A percentile compares a stretch with the other conserved stretches of the same genome.
Conservation (phyloP, 441 rosid genomes). For the Dalechampia spathulata region DNA sequence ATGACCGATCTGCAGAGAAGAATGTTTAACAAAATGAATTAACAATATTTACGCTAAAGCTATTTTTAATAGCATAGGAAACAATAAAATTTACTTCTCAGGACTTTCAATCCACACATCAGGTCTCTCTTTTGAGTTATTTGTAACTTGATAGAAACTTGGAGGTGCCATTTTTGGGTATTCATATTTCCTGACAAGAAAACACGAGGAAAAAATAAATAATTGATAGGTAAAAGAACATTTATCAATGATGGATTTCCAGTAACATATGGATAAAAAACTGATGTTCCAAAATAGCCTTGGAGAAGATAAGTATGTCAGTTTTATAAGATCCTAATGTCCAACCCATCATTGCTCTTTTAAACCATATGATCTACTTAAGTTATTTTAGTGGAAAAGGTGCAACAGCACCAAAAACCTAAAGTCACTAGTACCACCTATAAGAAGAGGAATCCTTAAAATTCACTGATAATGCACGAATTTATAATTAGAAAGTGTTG, state of each 20-base stretch:
- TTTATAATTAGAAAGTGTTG: no score
- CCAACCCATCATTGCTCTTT: not conserved
- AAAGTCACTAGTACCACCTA: no score
- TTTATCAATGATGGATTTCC: not conserved
- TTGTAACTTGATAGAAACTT: conserved; percentile 83
- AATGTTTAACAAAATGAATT: conserved; percentile 5
- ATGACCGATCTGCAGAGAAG: conserved; percentile 64
- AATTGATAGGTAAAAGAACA: no score
- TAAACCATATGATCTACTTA: not conserved
- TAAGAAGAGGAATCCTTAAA: no score
- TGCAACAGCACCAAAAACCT: no score
- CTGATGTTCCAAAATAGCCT: no score
- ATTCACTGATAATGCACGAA: no score
- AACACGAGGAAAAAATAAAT: not conserved
- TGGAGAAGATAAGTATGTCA: no score
- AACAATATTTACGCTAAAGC: conserved; percentile 1
- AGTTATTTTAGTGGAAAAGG: not conserved
- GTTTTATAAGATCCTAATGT: no score
- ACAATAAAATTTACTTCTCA: conserved; percentile 59
- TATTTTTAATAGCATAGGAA: conserved; percentile 1
- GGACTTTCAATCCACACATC: conserved; percentile 99
- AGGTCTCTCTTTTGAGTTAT: conserved; percentile 90
- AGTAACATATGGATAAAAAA: not conserved
- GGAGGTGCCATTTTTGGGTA: conserved; percentile 83
- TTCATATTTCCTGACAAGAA: conserved; percentile 70